phyloP scores from a whole-genome alignment of 2,329 filamentous ascomycete species.

The Colletotrichum paranaense region DNA sequence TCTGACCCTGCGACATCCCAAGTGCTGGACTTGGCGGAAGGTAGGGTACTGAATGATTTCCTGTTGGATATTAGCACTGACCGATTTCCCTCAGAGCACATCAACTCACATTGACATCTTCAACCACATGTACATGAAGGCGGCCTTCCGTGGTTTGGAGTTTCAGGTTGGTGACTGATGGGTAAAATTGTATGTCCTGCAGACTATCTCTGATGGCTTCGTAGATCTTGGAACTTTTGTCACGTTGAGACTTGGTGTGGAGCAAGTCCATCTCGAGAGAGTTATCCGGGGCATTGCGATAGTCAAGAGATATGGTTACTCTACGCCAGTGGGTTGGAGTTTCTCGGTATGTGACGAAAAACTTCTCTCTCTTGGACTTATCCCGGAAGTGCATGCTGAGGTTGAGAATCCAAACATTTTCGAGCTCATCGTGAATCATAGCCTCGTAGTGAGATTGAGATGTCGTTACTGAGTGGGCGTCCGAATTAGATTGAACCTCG shows the following conservation, averaged over 20 bases:
- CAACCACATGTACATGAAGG: constrained; percentile 96
- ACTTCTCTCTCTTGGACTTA: constrained; percentile 92
- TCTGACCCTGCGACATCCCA: constrained; percentile 71
- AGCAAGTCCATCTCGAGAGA: constrained; percentile 89
- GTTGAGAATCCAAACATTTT: constrained; percentile 93
- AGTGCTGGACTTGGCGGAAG: constrained; percentile 77
- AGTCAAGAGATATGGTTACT: constrained; percentile 94
- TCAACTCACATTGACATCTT: constrained; percentile 81
- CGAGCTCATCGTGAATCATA: constrained; percentile 82
- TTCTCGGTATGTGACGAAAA: constrained; percentile 94
- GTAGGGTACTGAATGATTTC: constrained; percentile 92
- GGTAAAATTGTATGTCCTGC: constrained; percentile 93
- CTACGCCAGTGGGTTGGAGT: constrained; percentile 83
- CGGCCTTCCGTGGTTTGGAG: constrained; percentile 88
- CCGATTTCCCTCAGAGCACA: constrained; percentile 18
- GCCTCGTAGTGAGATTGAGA: constrained; percentile 65
- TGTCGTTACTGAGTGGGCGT: constrained; percentile 61
- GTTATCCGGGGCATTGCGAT: constrained; percentile 80
- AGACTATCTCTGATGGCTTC: constrained; percentile 94
- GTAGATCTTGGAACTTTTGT: constrained; percentile 94
- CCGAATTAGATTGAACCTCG: constrained; percentile 48
- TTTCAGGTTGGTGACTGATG: constrained; percentile 95
- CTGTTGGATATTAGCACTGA: constrained; percentile 43
- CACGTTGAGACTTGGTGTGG: constrained; percentile 82
- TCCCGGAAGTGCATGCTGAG: constrained; percentile 98